phyloP scores from a whole-genome alignment of 306 rosid genomes.

The Citrullus colocynthis region DNA sequence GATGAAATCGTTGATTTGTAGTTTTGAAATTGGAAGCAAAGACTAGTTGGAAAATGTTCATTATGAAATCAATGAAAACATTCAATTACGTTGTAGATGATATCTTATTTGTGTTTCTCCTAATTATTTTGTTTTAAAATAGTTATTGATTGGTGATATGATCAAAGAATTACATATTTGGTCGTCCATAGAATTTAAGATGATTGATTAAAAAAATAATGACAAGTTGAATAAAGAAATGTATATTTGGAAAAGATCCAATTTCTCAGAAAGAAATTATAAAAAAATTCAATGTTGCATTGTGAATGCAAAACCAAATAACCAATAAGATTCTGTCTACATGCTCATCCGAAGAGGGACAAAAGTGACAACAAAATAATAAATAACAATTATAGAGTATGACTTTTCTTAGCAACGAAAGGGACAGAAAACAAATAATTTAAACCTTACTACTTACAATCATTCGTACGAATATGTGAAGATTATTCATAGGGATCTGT shows the following conservation, averaged over 20 bases:
- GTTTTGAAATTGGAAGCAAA: too few relatives aligned
- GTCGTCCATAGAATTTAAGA: too few relatives aligned
- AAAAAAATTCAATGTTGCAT: too few relatives aligned
- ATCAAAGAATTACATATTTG: not conserved
- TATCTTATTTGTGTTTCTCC: not conserved
- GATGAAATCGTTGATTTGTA: not conserved
- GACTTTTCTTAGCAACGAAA: not conserved
- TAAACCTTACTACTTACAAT: not conserved
- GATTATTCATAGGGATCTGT: not conserved
- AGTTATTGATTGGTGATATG: not conserved
- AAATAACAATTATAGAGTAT: not conserved
- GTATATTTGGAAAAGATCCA: too few relatives aligned
- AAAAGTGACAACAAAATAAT: not conserved
- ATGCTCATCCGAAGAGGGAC: not conserved
- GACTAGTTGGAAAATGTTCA: too few relatives aligned
- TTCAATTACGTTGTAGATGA: too few relatives aligned
- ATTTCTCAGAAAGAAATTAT: not conserved
- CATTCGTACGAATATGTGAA: not conserved
- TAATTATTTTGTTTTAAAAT: not conserved
- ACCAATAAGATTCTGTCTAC: not conserved
- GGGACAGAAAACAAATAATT: not conserved
- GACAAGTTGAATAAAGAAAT: too few relatives aligned
- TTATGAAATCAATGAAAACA: too few relatives aligned
- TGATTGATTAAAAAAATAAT: too few relatives aligned
- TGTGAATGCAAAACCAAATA: not conserved